A percentile compares a stretch with the other conserved stretches of the same genome.
phyloP scores from a whole-genome alignment of 202 grass and related monocot genomes.

The Panicum hallii region DNA sequence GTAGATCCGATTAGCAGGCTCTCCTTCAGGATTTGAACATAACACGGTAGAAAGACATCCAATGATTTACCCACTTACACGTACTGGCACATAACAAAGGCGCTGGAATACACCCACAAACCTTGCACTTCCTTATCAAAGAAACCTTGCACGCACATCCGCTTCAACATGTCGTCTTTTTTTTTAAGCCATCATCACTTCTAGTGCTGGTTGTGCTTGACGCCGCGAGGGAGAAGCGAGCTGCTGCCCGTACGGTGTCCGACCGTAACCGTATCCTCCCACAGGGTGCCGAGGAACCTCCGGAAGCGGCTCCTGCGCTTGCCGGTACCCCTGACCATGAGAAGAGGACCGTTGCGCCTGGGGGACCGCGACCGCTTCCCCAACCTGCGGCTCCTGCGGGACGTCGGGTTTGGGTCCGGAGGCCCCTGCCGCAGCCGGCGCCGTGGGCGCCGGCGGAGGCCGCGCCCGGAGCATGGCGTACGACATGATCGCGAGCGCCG shows the following conservation, averaged over 20 bases:
- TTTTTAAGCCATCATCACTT: constrained; percentile 8
- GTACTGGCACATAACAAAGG: too few relatives aligned
- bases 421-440: not conserved
- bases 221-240: not conserved
- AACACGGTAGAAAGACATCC: too few relatives aligned
- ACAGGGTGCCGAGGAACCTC: not conserved
- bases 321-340: not conserved
- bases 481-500: constrained; percentile 22
- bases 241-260: not conserved
- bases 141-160: not conserved
- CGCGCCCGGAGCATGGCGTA: not conserved
- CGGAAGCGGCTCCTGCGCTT: not conserved
- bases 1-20: too few relatives aligned
- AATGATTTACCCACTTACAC: too few relatives aligned
- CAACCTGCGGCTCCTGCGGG: not conserved
- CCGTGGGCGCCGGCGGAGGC: not conserved
- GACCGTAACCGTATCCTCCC: not conserved
- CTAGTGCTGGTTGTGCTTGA: not conserved
- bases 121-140: too few relatives aligned
- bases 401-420: not conserved
- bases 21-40: too few relatives aligned
- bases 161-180: not conserved
- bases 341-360: not conserved
- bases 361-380: not conserved
- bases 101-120: too few relatives aligned